Evolutionary conservation across 345 rosid genomes (phyloP), one percentile per base, ranked within the genome.

Genomic region (Corymbia maculata): DNA sequence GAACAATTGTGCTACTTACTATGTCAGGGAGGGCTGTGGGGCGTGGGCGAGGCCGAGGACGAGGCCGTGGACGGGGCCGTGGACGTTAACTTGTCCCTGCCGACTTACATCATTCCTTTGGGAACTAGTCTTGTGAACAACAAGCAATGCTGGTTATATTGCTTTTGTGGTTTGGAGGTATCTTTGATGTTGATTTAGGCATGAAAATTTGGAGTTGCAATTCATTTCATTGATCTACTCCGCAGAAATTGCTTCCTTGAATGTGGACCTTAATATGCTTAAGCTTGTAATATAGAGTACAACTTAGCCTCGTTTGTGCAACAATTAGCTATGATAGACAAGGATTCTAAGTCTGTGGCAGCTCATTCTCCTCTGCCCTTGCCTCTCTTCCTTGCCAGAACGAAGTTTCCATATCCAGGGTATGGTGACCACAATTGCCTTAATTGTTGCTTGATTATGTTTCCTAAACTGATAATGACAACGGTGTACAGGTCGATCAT

Each of bases 31-130:
- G 90, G 88, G 90, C 98, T 88, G 84, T 96, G 92, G 99, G 98
- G 86, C 96, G 99, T 16, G 97, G 99, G 6, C 92, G 97, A 82
- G 98, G 98, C 4, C 95, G 98, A 1, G 97, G 99, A 1, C 99
- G 98, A 22, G 99, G 98, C 0, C 96, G 97, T 79, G 97, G 97
- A 59, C 97, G 98, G 61, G 97, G 96, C 26, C 93, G 98, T 87
- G 99, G 99, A 52, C 98, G 97, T 89, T 96, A 92, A 89, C 49
- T 75, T 21, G 75, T 68, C 49, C 82, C n/a, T 85, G 13, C 75
- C 5, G 0, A 64, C 42, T 64, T n/a, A n/a, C 75, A 64, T 64
- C n/a, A 19, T n/a, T 64, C 30, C 75, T 64, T 64, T 64, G 75
- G 75, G 36, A 64, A n/a, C 75, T 64, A 6, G 42, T 64, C 75